phyloP scores from a whole-genome alignment of 164 flowering plant genomes.

The Umbilicus rupestris region DNA sequence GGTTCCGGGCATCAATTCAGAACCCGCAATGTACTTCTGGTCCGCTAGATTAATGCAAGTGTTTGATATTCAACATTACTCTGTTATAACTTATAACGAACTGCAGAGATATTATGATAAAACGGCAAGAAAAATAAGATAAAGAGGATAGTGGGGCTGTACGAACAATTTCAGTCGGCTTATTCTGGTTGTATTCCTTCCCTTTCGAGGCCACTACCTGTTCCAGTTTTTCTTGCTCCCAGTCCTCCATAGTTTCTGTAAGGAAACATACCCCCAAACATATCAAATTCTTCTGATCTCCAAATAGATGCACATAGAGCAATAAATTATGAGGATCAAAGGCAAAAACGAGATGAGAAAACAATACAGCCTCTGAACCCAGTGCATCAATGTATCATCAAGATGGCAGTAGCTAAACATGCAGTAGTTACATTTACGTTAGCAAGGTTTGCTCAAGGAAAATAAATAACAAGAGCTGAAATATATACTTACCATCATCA shows the following conservation, averaged over 20 bases:
- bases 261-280: slow-evolving; percentile 2
- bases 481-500: slow-evolving; percentile 46
- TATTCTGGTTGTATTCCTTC: slow-evolving; percentile 78
- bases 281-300: neutral
- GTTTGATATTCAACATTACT: neutral
- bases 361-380: neutral
- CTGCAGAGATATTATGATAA: neutral
- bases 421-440: neutral
- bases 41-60: neutral
- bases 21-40: neutral
- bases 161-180: slow-evolving; percentile 93
- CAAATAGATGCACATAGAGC: neutral
- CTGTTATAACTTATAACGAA: neutral
- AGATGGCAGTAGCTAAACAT: neutral
- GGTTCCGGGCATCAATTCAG: neutral
- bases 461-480: neutral
- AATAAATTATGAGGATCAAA: slow-evolving; percentile 6
- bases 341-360: neutral
- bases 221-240: slow-evolving; percentile 91
- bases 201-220: slow-evolving; percentile 78
- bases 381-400: neutral
- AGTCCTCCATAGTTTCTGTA: slow-evolving; percentile 82
- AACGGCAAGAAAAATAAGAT: neutral
- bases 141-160: neutral
- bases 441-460: neutral